These are phyloP conservation scores for Hymenochaete sp. DNA, from an alignment of 1,284 basidiomycete genomes.

Conservation along the genomic window DNA sequence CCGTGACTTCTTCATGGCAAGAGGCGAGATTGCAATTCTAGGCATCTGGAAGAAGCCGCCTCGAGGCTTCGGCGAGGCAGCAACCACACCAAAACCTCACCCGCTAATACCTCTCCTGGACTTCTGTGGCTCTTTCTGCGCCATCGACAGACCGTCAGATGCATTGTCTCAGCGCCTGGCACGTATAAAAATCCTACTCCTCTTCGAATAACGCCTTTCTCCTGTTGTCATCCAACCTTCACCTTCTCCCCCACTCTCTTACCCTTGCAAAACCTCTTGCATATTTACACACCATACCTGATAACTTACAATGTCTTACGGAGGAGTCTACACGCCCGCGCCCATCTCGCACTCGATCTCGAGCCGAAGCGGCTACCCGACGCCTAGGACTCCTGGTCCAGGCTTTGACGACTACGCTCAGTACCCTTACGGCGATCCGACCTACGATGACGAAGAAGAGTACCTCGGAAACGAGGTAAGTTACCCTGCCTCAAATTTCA, in stretches of 20 bases:
- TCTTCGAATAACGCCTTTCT: too few relatives aligned
- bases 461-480: conserved; percentile 15
- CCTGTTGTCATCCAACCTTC: conserved; percentile 1
- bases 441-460: conserved; percentile 14
- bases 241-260: neutral
- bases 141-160: too few relatives aligned
- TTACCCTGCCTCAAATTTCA: neutral
- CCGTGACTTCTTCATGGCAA: too few relatives aligned
- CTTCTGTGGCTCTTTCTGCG: neutral
- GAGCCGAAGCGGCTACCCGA: conserved; percentile 7
- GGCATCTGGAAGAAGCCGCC: conserved; percentile 8
- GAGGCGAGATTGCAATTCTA: too few relatives aligned
- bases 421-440: conserved; percentile 16
- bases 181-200: too few relatives aligned
- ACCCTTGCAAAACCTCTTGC: neutral
- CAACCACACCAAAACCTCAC: conserved; percentile 8
- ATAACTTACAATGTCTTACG: conserved; percentile 16
- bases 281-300: too few relatives aligned
- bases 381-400: conserved; percentile 13
- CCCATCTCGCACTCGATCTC: conserved; percentile 15
- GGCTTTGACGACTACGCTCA: conserved; percentile 15
- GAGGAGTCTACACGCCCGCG: conserved; percentile 8
- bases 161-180: too few relatives aligned
- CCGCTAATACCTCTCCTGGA: conserved; percentile 4
- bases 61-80: conserved; percentile 9